These are phyloP conservation scores for Rutstroemia sp. DNA, from an alignment of 2,329 filamentous ascomycete genomes.

Conservation along the genomic window DNA sequence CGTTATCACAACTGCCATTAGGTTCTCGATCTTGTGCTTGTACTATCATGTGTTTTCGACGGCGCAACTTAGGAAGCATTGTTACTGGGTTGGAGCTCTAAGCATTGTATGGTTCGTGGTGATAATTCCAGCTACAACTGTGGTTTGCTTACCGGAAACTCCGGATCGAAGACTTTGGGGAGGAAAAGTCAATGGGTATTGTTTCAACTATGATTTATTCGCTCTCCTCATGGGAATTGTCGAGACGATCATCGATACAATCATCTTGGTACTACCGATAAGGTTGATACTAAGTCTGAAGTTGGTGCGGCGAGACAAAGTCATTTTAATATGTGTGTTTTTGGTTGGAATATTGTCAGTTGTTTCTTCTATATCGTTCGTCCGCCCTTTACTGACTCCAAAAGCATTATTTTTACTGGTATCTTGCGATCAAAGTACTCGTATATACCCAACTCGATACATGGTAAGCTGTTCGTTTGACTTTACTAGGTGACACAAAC, in stretches of 20 bases:
- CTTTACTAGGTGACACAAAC: neutral
- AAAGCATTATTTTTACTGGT: neutral
- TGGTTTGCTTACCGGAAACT: neutral
- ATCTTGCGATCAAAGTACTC: neutral
- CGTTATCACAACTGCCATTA: neutral
- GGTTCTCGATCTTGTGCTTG: neutral
- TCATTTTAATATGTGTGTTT: neutral
- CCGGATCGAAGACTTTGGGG: neutral
- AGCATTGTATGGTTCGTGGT: neutral
- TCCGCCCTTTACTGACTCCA: neutral
- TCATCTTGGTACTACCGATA: neutral
- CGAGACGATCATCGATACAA: neutral
- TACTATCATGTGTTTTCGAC: neutral
- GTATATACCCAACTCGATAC: neutral
- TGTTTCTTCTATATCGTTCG: too few relatives aligned
- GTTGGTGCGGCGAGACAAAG: neutral
- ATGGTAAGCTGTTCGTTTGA: neutral
- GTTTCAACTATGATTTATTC: neutral
- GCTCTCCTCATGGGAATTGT: neutral
- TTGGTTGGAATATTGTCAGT: neutral
- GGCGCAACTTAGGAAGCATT: neutral
- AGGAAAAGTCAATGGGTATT: neutral
- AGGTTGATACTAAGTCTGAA: neutral
- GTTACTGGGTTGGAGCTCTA: neutral
- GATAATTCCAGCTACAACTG: neutral